Percentiles rank a stretch among this genome's conserved stretches.
Conservation (phyloP, 768 basidiomycete genomes). For the Amanita exitialis region DNA sequence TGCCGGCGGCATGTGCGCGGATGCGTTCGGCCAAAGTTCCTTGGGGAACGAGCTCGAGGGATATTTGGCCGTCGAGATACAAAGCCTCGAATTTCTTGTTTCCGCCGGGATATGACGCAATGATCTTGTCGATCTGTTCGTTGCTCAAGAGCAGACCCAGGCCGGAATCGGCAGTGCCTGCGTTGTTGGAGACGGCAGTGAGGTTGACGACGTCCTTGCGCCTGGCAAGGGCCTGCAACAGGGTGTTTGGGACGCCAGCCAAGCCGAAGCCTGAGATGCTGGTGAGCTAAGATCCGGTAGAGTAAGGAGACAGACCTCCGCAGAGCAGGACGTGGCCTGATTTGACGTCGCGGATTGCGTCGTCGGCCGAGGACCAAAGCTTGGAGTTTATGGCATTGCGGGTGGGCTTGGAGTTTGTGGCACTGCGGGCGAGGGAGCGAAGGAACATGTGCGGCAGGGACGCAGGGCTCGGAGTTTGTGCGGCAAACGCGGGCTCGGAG, state of each 20-base stretch:
- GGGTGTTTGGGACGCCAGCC: conserved; percentile 84
- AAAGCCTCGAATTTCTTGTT: conserved; percentile 81
- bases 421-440: conserved; percentile 9
- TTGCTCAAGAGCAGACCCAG: conserved; percentile 67
- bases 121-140: conserved; percentile 72
- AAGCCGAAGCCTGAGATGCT: conserved; percentile 66
- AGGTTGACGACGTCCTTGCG: conserved; percentile 66
- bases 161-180: conserved; percentile 60
- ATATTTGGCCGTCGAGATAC: conserved; percentile 74
- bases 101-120: conserved; percentile 89
- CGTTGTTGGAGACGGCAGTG: conserved; percentile 86
- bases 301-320: conserved; percentile 47
- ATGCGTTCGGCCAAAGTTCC: conserved; percentile 85
- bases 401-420: no score
- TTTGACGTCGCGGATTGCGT: conserved; percentile 76
- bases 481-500: no score
- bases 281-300: neutral
- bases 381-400: conserved; percentile 34
- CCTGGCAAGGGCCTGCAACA: conserved; percentile 67
- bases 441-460: no score
- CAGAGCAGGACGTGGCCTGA: conserved; percentile 72
- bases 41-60: conserved; percentile 85
- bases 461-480: no score
- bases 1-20: conserved; percentile 83
- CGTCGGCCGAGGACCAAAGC: conserved; percentile 75